Conservation (phyloP, 2,329 filamentous ascomycete species). For the Tolypocladium ophioglossoides region DNA sequence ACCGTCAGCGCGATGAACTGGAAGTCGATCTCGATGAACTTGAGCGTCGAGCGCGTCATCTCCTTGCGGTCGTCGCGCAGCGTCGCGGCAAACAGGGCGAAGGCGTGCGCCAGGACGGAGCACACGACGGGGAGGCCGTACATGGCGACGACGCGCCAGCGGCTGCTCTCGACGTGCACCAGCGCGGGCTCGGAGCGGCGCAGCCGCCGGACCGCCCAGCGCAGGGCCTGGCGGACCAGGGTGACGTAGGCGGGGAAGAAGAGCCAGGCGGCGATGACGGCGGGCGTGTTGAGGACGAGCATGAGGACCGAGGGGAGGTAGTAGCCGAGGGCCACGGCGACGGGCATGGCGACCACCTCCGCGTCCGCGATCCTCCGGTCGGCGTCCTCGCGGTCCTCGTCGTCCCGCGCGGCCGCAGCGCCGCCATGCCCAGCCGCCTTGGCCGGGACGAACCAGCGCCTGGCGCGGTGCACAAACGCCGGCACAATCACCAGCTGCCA, state of each 20-base stretch:
- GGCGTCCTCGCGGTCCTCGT: constrained; percentile 8
- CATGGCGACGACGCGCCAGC: constrained; percentile 25
- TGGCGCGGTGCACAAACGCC: constrained; percentile 33
- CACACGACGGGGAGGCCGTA: constrained; percentile 33
- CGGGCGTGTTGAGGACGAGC: constrained; percentile 28
- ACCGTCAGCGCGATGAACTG: constrained; percentile 35
- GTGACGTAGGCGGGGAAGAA: constrained; percentile 41
- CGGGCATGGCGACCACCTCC: constrained; percentile 47
- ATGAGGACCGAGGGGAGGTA: constrained; percentile 34
- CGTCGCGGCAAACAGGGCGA: constrained; percentile 30
- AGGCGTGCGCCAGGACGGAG: constrained; percentile 31
- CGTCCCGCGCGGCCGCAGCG: neutral
- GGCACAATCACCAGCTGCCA: constrained; percentile 42
- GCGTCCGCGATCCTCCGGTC: constrained; percentile 30
- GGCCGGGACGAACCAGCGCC: constrained; percentile 17
- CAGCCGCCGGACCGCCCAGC: constrained; percentile 13
- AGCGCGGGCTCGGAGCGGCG: constrained; percentile 16
- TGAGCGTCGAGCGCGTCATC: constrained; percentile 35
- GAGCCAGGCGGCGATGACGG: constrained; percentile 34
- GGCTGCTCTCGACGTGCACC: constrained; percentile 33
- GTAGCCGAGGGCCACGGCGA: constrained; percentile 36
- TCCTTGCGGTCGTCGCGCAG: constrained; percentile 33
- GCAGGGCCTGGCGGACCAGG: constrained; percentile 27
- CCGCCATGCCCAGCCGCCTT: neutral
- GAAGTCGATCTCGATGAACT: constrained; percentile 36